These are phyloP conservation scores for Trametes versicolor DNA, from an alignment of 1,284 basidiomycete genomes.

Conservation along the genomic window DNA sequence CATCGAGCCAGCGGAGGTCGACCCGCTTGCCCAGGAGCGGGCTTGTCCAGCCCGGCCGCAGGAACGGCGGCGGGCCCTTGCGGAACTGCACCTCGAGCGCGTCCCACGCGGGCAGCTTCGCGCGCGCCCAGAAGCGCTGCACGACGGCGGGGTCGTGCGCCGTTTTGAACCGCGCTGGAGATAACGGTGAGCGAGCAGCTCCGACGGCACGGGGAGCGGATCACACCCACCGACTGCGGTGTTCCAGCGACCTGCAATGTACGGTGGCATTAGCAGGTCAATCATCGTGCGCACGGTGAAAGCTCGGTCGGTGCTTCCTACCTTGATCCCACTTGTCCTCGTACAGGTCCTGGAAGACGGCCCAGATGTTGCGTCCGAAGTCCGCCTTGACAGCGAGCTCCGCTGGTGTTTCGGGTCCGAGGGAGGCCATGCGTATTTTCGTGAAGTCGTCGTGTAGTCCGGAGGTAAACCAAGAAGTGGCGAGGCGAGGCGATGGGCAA, in stretches of 20 bases:
- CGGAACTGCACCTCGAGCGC: slow-evolving; percentile 43
- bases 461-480: neutral
- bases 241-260: slow-evolving; percentile 41
- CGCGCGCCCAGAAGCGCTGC: slow-evolving; percentile 40
- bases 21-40: slow-evolving; percentile 42
- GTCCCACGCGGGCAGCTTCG: slow-evolving; percentile 44
- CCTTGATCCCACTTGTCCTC: slow-evolving; percentile 47
- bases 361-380: slow-evolving; percentile 43
- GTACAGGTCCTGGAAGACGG: slow-evolving; percentile 44
- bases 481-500: neutral
- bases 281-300: neutral
- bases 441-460: neutral
- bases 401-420: slow-evolving; percentile 36
- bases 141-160: slow-evolving; percentile 41
- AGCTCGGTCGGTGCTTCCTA: slow-evolving; percentile 16
- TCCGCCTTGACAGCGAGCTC: slow-evolving; percentile 43
- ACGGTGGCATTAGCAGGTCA: neutral
- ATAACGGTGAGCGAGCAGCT: slow-evolving; percentile 13
- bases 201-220: slow-evolving; percentile 4
- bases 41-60: slow-evolving; percentile 46
- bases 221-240: slow-evolving; percentile 39
- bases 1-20: slow-evolving; percentile 44
- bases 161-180: slow-evolving; percentile 38
- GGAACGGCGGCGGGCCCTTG: slow-evolving; percentile 46
- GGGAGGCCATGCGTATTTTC: slow-evolving; percentile 21